Evolutionary conservation across 1,284 basidiomycete species (phyloP).

Genomic region (Leccinum griseonigrum): DNA sequence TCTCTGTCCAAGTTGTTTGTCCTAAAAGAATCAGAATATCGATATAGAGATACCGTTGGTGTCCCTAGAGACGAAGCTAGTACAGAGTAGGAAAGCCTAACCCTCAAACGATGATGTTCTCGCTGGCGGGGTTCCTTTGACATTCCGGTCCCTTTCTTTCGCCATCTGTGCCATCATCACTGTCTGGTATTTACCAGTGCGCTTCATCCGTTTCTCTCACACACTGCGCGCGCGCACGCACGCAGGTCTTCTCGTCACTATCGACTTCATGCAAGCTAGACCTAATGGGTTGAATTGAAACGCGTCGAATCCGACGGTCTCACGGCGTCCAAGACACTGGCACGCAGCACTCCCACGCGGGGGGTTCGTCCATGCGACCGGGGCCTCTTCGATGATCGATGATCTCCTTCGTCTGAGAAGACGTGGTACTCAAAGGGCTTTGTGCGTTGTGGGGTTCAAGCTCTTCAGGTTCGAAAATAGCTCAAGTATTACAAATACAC

Average conservation of each 20-base stretch:
- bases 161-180: not conserved
- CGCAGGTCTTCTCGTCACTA: not conserved
- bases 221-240: not conserved
- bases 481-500: too few relatives aligned
- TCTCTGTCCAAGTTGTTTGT: not conserved
- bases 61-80: slow-evolving; percentile 13
- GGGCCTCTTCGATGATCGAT: too few relatives aligned
- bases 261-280: not conserved
- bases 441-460: too few relatives aligned
- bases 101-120: not conserved
- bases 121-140: not conserved
- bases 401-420: not conserved
- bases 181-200: too few relatives aligned
- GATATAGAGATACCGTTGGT: slow-evolving; percentile 9
- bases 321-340: not conserved
- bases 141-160: not conserved
- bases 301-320: not conserved
- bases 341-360: too few relatives aligned
- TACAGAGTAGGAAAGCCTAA: slow-evolving; percentile 5
- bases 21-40: not conserved
- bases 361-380: too few relatives aligned
- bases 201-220: not conserved
- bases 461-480: too few relatives aligned
- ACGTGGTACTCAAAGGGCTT: too few relatives aligned
- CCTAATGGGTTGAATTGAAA: slow-evolving; percentile 12